Conservation (phyloP, 1,139 yeast genomes). For the Taphrina populina region DNA sequence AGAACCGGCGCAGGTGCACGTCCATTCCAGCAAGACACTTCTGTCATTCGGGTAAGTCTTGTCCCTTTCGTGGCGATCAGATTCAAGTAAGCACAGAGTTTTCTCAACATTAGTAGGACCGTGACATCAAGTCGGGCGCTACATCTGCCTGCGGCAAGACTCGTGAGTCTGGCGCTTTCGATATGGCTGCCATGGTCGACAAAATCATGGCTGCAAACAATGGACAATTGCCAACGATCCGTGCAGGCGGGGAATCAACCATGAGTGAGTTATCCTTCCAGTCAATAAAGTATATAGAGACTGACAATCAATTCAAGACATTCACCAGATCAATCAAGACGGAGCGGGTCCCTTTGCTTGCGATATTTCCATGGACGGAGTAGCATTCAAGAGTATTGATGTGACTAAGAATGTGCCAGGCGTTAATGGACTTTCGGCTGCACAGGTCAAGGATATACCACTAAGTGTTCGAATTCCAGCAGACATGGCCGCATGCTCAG, state of each 20-base stretch:
- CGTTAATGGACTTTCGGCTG: conserved; percentile 8
- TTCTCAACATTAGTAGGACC: conserved; percentile 1
- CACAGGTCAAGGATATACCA: conserved; percentile 18
- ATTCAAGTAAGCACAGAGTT: not conserved
- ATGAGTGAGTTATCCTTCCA: conserved; percentile 1
- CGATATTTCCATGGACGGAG: conserved; percentile 26
- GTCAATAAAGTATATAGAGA: not conserved
- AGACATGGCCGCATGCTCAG: conserved; percentile 17
- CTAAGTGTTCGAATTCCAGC: conserved; percentile 14
- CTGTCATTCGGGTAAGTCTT: conserved; percentile 19
- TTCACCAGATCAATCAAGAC: conserved; percentile 30
- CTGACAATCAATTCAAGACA: not conserved
- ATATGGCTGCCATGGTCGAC: conserved; percentile 24
- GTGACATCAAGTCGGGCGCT: conserved; percentile 19
- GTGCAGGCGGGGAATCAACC: conserved; percentile 17
- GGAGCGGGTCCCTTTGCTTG: conserved; percentile 29
- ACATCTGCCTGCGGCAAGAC: conserved; percentile 30
- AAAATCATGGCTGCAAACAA: conserved; percentile 13
- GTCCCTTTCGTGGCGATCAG: not conserved
- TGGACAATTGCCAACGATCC: conserved; percentile 24
- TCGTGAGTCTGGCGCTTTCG: conserved; percentile 14
- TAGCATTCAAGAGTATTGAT: conserved; percentile 12
- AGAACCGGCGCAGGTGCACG: conserved; percentile 25
- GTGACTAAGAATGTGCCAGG: conserved; percentile 29
- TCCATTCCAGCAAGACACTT: conserved; percentile 25